phyloP scores from a whole-genome alignment of 2,329 filamentous ascomycete genomes.

The Aspergillus fumigatiaffinis region DNA sequence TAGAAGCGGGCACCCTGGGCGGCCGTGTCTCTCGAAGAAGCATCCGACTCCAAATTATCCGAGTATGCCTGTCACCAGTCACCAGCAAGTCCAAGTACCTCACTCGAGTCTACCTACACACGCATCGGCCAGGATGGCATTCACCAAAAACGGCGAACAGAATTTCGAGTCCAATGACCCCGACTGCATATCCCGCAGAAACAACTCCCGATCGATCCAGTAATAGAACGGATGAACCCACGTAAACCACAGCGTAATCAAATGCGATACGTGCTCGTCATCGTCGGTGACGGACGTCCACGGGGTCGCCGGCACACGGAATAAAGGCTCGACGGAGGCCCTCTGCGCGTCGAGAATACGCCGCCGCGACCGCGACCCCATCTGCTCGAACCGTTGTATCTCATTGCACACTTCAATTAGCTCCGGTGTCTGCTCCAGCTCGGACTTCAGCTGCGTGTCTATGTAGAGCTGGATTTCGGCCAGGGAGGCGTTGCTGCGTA shows the following conservation, averaged over 20 bases:
- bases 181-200: conserved; percentile 33
- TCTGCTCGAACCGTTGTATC: conserved; percentile 13
- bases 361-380: conserved; percentile 12
- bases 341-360: conserved; percentile 14
- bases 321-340: conserved; percentile 16
- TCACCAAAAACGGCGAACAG: conserved; percentile 36
- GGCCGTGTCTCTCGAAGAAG: conserved; percentile 12
- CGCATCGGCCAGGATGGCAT: conserved; percentile 30
- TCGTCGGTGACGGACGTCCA: conserved; percentile 27
- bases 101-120: conserved; percentile 20
- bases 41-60: conserved; percentile 23
- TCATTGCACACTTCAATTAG: conserved; percentile 16
- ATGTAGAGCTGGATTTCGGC: conserved; percentile 24
- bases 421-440: conserved; percentile 19
- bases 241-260: conserved; percentile 31
- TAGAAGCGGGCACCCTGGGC: conserved; percentile 30
- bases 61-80: conserved; percentile 23
- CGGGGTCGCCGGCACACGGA: conserved; percentile 23
- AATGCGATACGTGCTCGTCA: conserved; percentile 27
- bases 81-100: not conserved
- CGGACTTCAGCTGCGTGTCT: conserved; percentile 17
- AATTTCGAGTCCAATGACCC: conserved; percentile 22
- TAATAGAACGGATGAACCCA: conserved; percentile 30
- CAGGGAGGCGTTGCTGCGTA: conserved; percentile 25
- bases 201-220: conserved; percentile 30